A percentile compares a stretch with the other conserved stretches of the same genome.
Evolutionary conservation across 768 basidiomycete genomes (phyloP).

Genomic region (Phylloporus sp.): DNA sequence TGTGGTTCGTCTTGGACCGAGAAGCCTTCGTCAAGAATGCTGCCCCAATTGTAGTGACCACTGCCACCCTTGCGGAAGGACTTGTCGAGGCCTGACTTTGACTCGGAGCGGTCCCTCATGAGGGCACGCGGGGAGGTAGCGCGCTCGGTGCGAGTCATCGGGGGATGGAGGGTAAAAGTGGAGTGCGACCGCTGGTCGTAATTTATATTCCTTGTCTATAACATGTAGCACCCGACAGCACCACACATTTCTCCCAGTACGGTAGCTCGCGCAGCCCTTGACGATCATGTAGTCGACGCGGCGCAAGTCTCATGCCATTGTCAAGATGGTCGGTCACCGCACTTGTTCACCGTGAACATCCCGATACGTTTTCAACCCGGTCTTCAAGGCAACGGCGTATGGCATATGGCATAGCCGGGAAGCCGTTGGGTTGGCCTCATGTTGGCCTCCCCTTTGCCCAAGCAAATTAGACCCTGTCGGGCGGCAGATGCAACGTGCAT

Average conservation of each 20-base stretch:
- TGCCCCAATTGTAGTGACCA: slow-evolving; percentile 86
- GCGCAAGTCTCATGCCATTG: too few species aligned
- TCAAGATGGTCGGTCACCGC: too few species aligned
- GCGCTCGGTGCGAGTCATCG: slow-evolving; percentile 80
- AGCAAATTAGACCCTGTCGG: not conserved
- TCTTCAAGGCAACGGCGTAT: too few species aligned
- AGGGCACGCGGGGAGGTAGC: slow-evolving; percentile 67
- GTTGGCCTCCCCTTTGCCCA: not conserved
- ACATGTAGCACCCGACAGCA: too few species aligned
- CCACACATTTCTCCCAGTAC: too few species aligned
- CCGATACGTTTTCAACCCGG: too few species aligned
- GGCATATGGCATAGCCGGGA: too few species aligned
- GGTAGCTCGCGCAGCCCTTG: too few species aligned
- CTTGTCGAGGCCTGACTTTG: slow-evolving; percentile 70
- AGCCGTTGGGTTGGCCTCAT: not conserved
- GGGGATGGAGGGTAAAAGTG: slow-evolving; percentile 13
- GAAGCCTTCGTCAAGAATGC: slow-evolving; percentile 54
- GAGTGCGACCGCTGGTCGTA: too few species aligned
- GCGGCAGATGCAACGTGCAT: slow-evolving; percentile 8
- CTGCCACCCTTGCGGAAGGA: slow-evolving; percentile 73
- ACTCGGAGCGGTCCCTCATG: slow-evolving; percentile 71
- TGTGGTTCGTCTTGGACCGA: slow-evolving; percentile 54
- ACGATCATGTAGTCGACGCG: too few species aligned
- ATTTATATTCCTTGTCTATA: too few species aligned
- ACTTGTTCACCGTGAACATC: too few species aligned